Evolutionary conservation across 345 rosid genomes (phyloP), one percentile per base, ranked within the genome.

Genomic region (Arabis hirsuta): DNA sequence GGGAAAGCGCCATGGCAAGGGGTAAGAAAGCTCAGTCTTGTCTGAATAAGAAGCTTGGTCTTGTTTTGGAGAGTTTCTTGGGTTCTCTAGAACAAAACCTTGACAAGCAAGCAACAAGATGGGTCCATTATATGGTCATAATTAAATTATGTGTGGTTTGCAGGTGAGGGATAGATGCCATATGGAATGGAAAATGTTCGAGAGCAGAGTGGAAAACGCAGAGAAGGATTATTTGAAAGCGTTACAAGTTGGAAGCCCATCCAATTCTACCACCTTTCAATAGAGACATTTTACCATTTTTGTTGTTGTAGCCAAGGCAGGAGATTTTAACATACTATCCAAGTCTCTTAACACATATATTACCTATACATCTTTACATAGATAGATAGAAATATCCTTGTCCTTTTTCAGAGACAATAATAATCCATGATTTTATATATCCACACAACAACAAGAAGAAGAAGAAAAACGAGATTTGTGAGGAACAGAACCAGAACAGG

Each of bases 1-100:
- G 94, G 96, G 45, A 85, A 80, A 86, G 69, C 90, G 51, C 88
- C 97, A 12, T 80, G 90, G 97, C 85, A 87, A 79, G 97, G 91
- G 88, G 97, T 90, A 82, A 47, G 91, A 69, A 65, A 50, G 41
- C 64, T 50, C 62, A n/a, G 36, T 32, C 29, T 27, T 27, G 29
- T 27, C 29, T 27, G n/a, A n/a, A n/a, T n/a, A n/a, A n/a, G n/a
- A n/a, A n/a, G n/a, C 41, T 4, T 38, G 5, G 16, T 60, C 13
- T 59, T 71, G 34, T 41, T 45, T 31, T 44, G 0, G 13, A 45
- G 45, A 16, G 34, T 19, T 20, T 68, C 55, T 0, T 70, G 12
- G 39, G 12, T 16, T 39, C 14, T 50, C 44, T 46, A 46, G 12
- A 47, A 12, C 39, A 22, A 43, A 16, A 57, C 0, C 10, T 45